Evolutionary conservation across 2,329 filamentous ascomycete genomes (phyloP), one percentile per base, ranked within the genome.

Genomic region (Fusarium globosum): DNA sequence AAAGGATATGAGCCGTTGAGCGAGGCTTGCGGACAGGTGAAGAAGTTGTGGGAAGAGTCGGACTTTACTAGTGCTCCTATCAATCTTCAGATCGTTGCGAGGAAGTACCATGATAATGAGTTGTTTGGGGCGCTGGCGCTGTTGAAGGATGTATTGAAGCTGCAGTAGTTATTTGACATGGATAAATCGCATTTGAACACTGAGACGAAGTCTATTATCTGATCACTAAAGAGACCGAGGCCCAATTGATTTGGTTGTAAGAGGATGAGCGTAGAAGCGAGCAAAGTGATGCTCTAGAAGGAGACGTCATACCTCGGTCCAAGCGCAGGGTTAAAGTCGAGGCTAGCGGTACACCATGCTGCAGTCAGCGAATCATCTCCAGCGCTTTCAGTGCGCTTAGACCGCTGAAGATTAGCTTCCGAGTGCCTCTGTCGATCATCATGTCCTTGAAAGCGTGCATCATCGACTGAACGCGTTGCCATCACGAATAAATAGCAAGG

Each of bases 61-160:
- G 46, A 30, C 20, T 70, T 63, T 30, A 38, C 23, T 20, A 45
- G 28, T 2, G 64, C 64, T 2, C 67, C 67, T 6, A 42, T 70
- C 2, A 43, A 43, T 28, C 21, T 70, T 16, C 67, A 70, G 23
- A 30, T 70, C 18, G 58, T 70, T 1, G 63, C 64, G 21, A 43
- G 56, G 41, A 55, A 38, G 16, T 53, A 68, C 3, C 45, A 61
- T 5, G 67, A 70, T 12, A 61, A 68, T 1, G 42, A 65, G 61
- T 13, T 65, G 4, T 60, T 60, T 35, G 57, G 57, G 18, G 57
- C 57, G 6, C 14, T 60, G 14, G 21, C n/a, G 18, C 1, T 60
- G 4, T 6, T 60, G 57, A 28, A 60, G 14, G 36, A 60, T 33
- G 57, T 35, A n/a, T n/a, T 60, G 36, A 55, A 55, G 36, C 21